Conservation (phyloP, 1,284 basidiomycete genomes). For the Malassezia slooffiae region DNA sequence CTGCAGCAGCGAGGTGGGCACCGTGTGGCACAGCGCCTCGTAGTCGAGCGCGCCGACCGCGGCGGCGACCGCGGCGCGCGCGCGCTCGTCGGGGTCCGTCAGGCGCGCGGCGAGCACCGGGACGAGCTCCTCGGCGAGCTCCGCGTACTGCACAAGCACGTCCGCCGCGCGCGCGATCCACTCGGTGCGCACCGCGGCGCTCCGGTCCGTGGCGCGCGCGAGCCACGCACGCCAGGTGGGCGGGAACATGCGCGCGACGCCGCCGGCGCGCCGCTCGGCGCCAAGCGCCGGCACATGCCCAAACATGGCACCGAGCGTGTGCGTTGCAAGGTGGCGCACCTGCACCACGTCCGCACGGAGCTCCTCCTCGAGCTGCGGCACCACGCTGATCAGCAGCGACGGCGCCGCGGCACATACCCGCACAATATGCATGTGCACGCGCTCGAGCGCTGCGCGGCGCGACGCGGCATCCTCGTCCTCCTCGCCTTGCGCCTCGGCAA, state of each 20-base stretch:
- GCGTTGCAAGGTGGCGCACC: conserved; percentile 66
- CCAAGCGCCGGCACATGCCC: conserved; percentile 46
- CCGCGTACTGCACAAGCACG: conserved; percentile 52
- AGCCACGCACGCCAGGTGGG: conserved; percentile 78
- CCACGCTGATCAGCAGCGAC: conserved; percentile 69
- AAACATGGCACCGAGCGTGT: conserved; percentile 81
- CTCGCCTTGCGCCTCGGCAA: conserved; percentile 46
- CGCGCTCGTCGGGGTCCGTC: conserved; percentile 76
- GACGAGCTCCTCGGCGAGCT: conserved; percentile 13
- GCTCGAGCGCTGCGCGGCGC: conserved; percentile 57
- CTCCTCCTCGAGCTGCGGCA: conserved; percentile 86
- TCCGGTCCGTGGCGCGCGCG: conserved; percentile 66
- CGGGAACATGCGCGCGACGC: conserved; percentile 69
- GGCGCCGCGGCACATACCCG: conserved; percentile 72
- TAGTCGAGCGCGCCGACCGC: conserved; percentile 76
- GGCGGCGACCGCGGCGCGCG: conserved; percentile 72
- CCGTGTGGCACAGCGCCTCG: conserved; percentile 74
- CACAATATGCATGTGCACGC: conserved; percentile 72
- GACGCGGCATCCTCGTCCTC: conserved; percentile 23
- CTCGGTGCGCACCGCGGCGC: conserved; percentile 59
- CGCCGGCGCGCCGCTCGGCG: conserved; percentile 25
- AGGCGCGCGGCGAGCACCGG: conserved; percentile 26
- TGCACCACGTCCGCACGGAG: conserved; percentile 64
- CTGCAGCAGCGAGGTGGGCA: conserved; percentile 58
- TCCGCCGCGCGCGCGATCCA: conserved; percentile 62